A percentile compares a stretch with the other conserved stretches of the same genome.
These are phyloP conservation scores for Zoysia matrella DNA, from an alignment of 202 grass and related monocot species.

Conservation along the genomic window DNA sequence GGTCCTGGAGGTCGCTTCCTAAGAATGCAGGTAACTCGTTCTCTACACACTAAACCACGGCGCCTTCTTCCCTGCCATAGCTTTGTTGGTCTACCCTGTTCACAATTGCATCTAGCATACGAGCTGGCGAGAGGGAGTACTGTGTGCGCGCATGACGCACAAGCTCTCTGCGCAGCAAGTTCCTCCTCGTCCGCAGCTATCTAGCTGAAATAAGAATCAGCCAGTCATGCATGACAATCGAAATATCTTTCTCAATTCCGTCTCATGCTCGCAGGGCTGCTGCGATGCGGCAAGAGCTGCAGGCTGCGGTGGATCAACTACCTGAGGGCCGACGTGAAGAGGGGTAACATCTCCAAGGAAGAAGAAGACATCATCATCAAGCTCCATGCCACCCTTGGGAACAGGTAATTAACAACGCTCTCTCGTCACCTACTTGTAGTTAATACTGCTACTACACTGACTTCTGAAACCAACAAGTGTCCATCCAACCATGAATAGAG, in stretches of 20 bases:
- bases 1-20: conserved; percentile 83
- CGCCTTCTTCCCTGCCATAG: no score
- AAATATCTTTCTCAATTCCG: neutral
- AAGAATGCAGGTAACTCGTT: conserved; percentile 79
- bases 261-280: conserved; percentile 48
- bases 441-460: neutral
- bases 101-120: no score
- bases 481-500: neutral
- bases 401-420: conserved; percentile 51
- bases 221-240: no score
- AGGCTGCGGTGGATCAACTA: conserved; percentile 94
- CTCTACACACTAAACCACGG: no score
- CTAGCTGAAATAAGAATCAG: no score
- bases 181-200: no score
- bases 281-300: conserved; percentile 89
- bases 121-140: no score
- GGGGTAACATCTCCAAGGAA: conserved; percentile 75
- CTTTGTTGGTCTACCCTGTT: no score
- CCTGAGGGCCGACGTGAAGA: conserved; percentile 69
- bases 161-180: no score
- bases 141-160: no score
- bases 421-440: neutral
- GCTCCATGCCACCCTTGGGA: conserved; percentile 82
- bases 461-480: neutral
- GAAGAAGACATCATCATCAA: conserved; percentile 81